Base-by-base conservation (phyloP, 2,329 filamentous ascomycete genomes). In the Neofusicoccum sp. region DNA sequence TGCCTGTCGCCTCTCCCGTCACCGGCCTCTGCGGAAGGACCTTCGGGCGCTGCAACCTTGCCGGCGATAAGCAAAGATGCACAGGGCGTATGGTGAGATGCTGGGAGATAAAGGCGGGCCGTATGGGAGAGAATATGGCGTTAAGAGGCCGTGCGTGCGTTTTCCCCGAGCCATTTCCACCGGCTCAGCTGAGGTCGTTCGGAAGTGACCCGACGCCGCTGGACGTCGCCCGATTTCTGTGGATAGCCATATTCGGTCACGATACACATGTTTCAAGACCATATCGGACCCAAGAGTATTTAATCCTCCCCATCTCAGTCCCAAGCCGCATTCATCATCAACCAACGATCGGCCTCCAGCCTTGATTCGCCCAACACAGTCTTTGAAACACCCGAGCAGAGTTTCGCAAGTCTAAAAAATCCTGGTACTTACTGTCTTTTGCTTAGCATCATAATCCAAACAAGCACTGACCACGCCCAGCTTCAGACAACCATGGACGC, bases 231-330 rank as follows among this genome's bases (percentile, higher is more conserved):
- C 45, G 45, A 48, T 48, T 33, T 33, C 9, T 48, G 45, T 48
- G 45, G 45, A 48, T 48, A 48, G 45, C 45, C 45, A 48, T 28
- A 48, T 48, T 28, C 28, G 45, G 45, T 48, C 45, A 48, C 45
- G 45, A 48, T 30, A 48, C 33, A 16, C 30, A 24, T n/a, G 45
- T 48, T 48, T 48, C 45, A 34, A 12, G 14, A 16, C 12, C 45
- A 6, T n/a, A 6, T n/a, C n/a, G n/a, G n/a, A n/a, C n/a, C n/a
- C n/a, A n/a, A n/a, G 6, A 41, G 14, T 48, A 48, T 31, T 31
- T 31, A 48, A 30, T 30, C 6, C 12, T 11, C 28, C 6, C 9
- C 3, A 30, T 11, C 26, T 30, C 28, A 30, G 14, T 7, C 6
- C 30, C 9, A 48, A 48, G 45, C 45, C 45, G 9, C 28, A 33